Evolutionary conservation across 768 basidiomycete genomes (phyloP).

Genomic region (Suillus luteus): DNA sequence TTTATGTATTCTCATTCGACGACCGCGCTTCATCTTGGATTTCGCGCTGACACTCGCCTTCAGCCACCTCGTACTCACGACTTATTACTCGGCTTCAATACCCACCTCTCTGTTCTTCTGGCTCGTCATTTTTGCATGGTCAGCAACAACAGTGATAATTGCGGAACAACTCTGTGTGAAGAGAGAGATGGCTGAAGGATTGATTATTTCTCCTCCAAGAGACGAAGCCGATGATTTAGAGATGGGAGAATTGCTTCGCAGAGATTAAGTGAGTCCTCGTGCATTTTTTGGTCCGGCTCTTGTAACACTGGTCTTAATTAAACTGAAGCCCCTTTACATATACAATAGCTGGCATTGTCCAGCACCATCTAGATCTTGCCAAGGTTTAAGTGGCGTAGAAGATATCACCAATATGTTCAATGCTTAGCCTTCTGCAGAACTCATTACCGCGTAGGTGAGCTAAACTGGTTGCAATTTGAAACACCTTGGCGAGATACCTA

Average conservation of each 20-base stretch:
- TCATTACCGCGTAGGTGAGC: slow-evolving; percentile 10
- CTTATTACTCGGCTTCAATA: slow-evolving; percentile 66
- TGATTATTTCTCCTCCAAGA: slow-evolving; percentile 51
- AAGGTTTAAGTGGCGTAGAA: slow-evolving; percentile 7
- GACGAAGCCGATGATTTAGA: slow-evolving; percentile 57
- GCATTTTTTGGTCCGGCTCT: background rate
- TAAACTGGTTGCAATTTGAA: background rate
- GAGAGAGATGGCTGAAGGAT: slow-evolving; percentile 86
- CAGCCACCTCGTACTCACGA: slow-evolving; percentile 91
- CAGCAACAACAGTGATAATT: slow-evolving; percentile 71
- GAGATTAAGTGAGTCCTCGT: slow-evolving; percentile 56
- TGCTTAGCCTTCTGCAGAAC: background rate
- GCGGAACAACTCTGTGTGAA: slow-evolving; percentile 92
- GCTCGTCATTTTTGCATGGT: slow-evolving; percentile 71
- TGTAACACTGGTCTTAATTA: background rate
- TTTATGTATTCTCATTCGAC: slow-evolving; percentile 83
- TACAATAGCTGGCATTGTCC: background rate
- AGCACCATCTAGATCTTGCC: background rate
- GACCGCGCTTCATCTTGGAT: slow-evolving; percentile 93
- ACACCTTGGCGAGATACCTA: background rate
- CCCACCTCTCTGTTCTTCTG: slow-evolving; percentile 95
- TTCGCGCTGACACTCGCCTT: slow-evolving; percentile 89
- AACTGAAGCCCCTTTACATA: background rate
- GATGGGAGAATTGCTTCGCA: slow-evolving; percentile 48
- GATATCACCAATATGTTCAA: slow-evolving; percentile 2